Evolutionary conservation across 2,329 filamentous ascomycete genomes (phyloP).

Genomic region (Herpomyces periplanetae): DNA sequence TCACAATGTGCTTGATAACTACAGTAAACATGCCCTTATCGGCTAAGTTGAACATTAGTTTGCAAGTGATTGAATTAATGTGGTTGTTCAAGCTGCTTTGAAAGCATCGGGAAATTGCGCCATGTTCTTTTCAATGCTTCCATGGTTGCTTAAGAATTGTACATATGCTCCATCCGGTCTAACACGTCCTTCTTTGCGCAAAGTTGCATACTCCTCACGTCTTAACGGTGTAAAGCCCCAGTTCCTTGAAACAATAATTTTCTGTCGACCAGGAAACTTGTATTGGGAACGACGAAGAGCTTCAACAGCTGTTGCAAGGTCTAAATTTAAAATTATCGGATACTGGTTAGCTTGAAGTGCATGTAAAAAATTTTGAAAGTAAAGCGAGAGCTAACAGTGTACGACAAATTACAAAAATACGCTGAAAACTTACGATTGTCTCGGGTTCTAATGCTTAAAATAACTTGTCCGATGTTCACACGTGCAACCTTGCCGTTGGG

Average conservation of each 20-base stretch:
- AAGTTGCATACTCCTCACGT: slow-evolving; percentile 83
- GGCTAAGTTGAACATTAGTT: too few species aligned
- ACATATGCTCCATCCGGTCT: slow-evolving; percentile 97
- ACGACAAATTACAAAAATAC: background rate
- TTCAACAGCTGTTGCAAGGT: slow-evolving; percentile 78
- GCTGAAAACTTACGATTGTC: slow-evolving; percentile 25
- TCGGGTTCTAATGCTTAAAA: slow-evolving; percentile 85
- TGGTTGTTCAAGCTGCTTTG: slow-evolving; percentile 30
- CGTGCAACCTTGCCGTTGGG: slow-evolving; percentile 92
- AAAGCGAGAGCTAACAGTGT: background rate
- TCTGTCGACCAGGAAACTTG: slow-evolving; percentile 99
- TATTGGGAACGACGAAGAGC: slow-evolving; percentile 96
- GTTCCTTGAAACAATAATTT: slow-evolving; percentile 99
- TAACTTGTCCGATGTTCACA: slow-evolving; percentile 99
- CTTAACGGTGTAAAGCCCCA: slow-evolving; percentile 98
- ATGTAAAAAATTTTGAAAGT: background rate
- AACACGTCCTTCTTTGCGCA: slow-evolving; percentile 69
- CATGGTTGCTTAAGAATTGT: slow-evolving; percentile 90
- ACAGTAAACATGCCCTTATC: too few species aligned
- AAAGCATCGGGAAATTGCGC: slow-evolving; percentile 82
- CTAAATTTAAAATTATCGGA: slow-evolving; percentile 9
- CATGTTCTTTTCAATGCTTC: slow-evolving; percentile 49
- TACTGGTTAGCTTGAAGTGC: background rate
- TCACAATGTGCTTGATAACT: too few species aligned
- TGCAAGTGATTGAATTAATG: slow-evolving; percentile 64